Evolutionary conservation across 148 eudicot genomes (phyloP).

Genomic region (Mesembryanthemum crystallinum): DNA sequence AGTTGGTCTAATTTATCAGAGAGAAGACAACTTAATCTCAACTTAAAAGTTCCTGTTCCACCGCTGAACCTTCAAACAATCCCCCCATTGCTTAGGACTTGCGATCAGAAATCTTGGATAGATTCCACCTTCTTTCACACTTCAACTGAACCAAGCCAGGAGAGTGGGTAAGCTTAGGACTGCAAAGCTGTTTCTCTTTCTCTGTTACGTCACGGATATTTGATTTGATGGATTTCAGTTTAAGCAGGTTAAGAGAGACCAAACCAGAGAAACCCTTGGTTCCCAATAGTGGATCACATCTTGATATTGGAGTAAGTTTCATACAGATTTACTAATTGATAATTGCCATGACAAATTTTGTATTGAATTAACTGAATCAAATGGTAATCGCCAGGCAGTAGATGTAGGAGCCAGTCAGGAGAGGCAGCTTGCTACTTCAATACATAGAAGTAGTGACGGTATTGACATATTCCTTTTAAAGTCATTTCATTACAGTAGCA

Average conservation of each 20-base stretch:
- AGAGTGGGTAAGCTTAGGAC: conserved; percentile 25
- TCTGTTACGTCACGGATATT: not conserved
- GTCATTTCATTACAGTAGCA: not conserved
- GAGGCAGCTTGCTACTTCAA: conserved; percentile 14
- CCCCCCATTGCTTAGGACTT: conserved; percentile 23
- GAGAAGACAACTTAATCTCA: conserved; percentile 23
- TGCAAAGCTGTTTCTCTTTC: not conserved
- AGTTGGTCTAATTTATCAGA: conserved; percentile 24
- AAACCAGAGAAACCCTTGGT: conserved; percentile 20
- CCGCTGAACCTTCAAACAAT: conserved; percentile 16
- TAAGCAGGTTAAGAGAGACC: conserved; percentile 29
- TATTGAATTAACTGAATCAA: conserved; percentile 1
- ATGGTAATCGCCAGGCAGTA: conserved; percentile 30
- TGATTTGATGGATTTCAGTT: not conserved
- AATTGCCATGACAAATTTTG: not conserved
- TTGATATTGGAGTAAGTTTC: conserved; percentile 22
- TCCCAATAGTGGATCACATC: conserved; percentile 16
- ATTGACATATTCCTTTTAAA: conserved; percentile 6
- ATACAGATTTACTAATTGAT: not conserved
- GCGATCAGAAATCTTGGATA: conserved; percentile 20
- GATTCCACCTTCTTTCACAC: conserved; percentile 10
- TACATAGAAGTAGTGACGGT: conserved; percentile 33
- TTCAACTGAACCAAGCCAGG: conserved; percentile 19
- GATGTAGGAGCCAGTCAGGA: conserved; percentile 19
- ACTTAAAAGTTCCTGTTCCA: conserved; percentile 27